A percentile compares a stretch with the other conserved stretches of the same genome.
These are phyloP conservation scores for Homolaphlyctis polyrhiza DNA, from an alignment of 371 early-diverging fungal species.

Conservation along the genomic window DNA sequence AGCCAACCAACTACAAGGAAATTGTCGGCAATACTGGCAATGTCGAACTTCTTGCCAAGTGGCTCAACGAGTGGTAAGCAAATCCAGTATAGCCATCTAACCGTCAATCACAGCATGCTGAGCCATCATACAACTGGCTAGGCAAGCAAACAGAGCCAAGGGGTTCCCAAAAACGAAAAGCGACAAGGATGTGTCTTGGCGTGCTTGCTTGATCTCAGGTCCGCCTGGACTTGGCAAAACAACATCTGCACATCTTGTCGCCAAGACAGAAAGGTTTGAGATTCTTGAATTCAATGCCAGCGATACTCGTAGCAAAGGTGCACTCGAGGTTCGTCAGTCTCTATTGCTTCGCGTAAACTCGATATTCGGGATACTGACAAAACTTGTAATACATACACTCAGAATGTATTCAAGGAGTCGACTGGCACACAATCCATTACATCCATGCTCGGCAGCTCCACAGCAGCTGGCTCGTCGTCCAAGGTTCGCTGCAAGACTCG, in stretches of 20 bases:
- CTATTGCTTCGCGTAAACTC: no score
- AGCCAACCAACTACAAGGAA: slow-evolving; percentile 76
- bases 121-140: no score
- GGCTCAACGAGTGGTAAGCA: slow-evolving; percentile 75
- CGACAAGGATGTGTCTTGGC: slow-evolving; percentile 29
- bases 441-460: not conserved
- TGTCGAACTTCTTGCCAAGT: slow-evolving; percentile 65
- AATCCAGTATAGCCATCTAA: no score
- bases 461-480: not conserved
- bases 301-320: slow-evolving; percentile 92
- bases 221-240: slow-evolving; percentile 99
- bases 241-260: slow-evolving; percentile 89
- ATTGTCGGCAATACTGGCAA: slow-evolving; percentile 87
- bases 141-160: slow-evolving; percentile 22
- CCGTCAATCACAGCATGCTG: no score
- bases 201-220: slow-evolving; percentile 91
- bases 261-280: slow-evolving; percentile 74
- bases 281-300: slow-evolving; percentile 98
- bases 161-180: slow-evolving; percentile 28
- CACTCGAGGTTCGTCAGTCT: slow-evolving; percentile 58
- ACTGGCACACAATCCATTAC: slow-evolving; percentile 50
- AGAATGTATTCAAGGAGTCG: slow-evolving; percentile 33
- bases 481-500: no score
- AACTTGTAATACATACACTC: no score
- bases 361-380: no score